These are phyloP conservation scores for Prosopis cineraria DNA, from an alignment of 306 rosid species.

Conservation along the genomic window DNA sequence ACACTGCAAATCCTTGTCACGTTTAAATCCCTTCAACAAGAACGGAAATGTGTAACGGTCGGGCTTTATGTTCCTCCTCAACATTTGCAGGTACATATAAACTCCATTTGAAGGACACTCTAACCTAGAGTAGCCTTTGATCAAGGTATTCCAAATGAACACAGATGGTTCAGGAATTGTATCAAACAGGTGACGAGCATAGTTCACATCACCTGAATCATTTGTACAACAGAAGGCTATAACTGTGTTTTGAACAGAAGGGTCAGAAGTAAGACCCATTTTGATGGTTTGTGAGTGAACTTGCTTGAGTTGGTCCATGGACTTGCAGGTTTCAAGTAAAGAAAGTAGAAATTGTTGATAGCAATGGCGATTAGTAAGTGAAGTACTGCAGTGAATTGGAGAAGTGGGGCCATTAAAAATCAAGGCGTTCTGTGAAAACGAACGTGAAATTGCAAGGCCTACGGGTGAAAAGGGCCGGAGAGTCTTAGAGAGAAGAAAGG, in stretches of 20 bases:
- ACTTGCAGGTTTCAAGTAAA: conserved; percentile 56
- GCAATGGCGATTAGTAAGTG: conserved; percentile 18
- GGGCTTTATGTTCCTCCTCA: conserved; percentile 52
- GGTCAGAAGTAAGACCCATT: conserved; percentile 52
- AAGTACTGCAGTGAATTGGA: conserved; percentile 19
- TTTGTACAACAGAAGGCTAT: conserved; percentile 49
- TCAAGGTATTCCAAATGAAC: conserved; percentile 75
- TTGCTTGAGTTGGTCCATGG: conserved; percentile 72
- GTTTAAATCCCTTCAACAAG: conserved; percentile 67
- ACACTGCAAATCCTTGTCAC: conserved; percentile 36
- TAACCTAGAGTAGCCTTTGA: conserved; percentile 69
- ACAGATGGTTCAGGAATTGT: conserved; percentile 61
- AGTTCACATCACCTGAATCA: conserved; percentile 55
- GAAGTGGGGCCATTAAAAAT: conserved; percentile 41
- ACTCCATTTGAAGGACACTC: conserved; percentile 51
- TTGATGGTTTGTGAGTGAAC: conserved; percentile 61
- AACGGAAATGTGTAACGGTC: conserved; percentile 76
- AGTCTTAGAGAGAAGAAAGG: conserved; percentile 20
- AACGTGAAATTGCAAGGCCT: conserved; percentile 38
- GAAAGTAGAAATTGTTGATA: conserved; percentile 33
- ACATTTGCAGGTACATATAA: conserved; percentile 65
- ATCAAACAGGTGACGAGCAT: conserved; percentile 73
- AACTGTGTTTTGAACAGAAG: conserved; percentile 44
- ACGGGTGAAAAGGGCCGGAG: conserved; percentile 27
- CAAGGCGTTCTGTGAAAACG: conserved; percentile 38